phyloP scores from a whole-genome alignment of 1,139 yeast species.

The Geotrichum macrosporum region DNA sequence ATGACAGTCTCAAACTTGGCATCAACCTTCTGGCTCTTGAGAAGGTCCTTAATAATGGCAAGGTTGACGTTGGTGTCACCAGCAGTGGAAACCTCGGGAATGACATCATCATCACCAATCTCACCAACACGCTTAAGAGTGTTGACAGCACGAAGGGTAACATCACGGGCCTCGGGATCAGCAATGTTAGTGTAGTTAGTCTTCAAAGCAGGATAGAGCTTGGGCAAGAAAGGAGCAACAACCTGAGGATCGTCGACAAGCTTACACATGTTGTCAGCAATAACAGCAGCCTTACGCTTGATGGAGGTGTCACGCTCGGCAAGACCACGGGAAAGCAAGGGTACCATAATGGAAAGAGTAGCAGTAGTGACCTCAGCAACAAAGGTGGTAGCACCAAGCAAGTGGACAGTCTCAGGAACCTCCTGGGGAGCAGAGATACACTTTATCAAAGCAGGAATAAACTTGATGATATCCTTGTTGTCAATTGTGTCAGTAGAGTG shows the following conservation, averaged over 20 bases:
- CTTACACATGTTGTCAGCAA: constrained; percentile 99
- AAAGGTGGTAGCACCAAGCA: constrained; percentile 98
- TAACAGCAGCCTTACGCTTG: constrained; percentile 99
- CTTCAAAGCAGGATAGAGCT: constrained; percentile 93
- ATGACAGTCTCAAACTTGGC: constrained; percentile 65
- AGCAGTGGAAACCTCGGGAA: constrained; percentile 97
- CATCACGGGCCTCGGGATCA: constrained; percentile 99
- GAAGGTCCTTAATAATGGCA: constrained; percentile 70
- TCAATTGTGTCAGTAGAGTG: constrained; percentile 96
- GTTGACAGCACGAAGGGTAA: constrained; percentile 92
- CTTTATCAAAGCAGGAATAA: constrained; percentile 94
- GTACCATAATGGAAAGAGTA: constrained; percentile 98
- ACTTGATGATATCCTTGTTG: constrained; percentile 99
- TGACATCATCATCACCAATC: constrained; percentile 78
- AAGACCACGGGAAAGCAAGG: constrained; percentile 97
- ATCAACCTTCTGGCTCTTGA: constrained; percentile 65
- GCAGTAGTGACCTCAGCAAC: constrained; percentile 99
- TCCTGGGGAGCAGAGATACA: constrained; percentile 96
- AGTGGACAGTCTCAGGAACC: constrained; percentile 98
- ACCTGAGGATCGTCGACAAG: constrained; percentile 99
- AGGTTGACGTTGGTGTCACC: constrained; percentile 91
- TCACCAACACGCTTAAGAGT: constrained; percentile 99
- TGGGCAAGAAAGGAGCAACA: constrained; percentile 97
- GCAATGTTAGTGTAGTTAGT: constrained; percentile 92
- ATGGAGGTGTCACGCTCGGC: constrained; percentile 99